phyloP scores from a whole-genome alignment of 2,329 filamentous ascomycete genomes.

The Whalleya microplaca region DNA sequence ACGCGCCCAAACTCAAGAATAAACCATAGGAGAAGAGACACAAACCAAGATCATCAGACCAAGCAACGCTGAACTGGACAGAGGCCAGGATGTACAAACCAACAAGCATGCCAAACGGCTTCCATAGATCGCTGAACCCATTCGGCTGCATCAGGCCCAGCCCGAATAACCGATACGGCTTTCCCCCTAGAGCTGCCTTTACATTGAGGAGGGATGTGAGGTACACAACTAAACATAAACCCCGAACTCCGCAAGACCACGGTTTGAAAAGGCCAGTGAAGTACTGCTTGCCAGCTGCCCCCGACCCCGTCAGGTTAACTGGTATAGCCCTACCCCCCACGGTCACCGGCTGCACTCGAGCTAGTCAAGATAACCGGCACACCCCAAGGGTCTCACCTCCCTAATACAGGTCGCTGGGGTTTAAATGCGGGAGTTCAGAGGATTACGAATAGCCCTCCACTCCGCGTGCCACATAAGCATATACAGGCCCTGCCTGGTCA shows the following conservation, averaged over 20 bases:
- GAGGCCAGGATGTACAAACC: not conserved
- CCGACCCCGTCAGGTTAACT: not conserved
- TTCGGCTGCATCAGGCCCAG: not conserved
- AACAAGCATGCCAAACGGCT: not conserved
- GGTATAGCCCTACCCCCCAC: not conserved
- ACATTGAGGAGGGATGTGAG: not conserved
- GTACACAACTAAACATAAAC: not conserved
- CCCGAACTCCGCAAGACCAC: not conserved
- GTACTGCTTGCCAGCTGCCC: not conserved
- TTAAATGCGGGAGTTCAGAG: not conserved
- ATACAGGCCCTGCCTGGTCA: not conserved
- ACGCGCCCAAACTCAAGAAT: not conserved
- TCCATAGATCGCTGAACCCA: not conserved
- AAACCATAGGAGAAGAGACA: not conserved
- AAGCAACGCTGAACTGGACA: not conserved
- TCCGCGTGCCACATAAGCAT: not conserved
- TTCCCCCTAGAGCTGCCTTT: not conserved
- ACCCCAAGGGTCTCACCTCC: not conserved
- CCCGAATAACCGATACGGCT: not conserved
- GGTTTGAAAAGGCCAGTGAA: not conserved
- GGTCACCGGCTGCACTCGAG: not conserved
- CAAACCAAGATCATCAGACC: not conserved
- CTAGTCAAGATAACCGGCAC: not conserved
- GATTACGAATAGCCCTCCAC: not conserved
- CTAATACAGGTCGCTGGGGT: not conserved